A percentile compares a stretch with the other conserved stretches of the same genome.
These are phyloP conservation scores for Chalaropsis thielavioides DNA, from an alignment of 2,329 filamentous ascomycete species.

Conservation along the genomic window DNA sequence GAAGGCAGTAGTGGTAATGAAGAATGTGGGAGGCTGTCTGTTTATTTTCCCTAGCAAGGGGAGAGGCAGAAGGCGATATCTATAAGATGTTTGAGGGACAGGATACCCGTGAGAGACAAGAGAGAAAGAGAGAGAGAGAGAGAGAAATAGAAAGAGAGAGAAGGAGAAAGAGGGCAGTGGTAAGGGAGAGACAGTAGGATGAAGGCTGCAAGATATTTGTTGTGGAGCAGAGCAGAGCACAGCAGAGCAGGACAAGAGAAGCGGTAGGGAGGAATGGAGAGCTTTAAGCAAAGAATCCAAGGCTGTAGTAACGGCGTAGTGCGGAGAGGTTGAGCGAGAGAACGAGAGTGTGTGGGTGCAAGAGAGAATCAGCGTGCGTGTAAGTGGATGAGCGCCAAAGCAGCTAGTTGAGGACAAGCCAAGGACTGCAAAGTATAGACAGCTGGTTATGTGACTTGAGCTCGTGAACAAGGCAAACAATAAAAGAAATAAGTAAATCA, in stretches of 20 bases:
- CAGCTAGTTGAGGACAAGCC: neutral
- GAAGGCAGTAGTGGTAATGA: conserved; percentile 7
- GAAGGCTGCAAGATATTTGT: neutral
- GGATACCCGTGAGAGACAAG: neutral
- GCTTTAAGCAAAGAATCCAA: conserved; percentile 5
- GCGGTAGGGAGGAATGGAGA: conserved; percentile 4
- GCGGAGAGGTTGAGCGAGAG: neutral
- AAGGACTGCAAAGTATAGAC: neutral
- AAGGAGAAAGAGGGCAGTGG: neutral
- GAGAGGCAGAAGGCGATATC: conserved; percentile 5
- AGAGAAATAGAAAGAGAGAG: conserved; percentile 2
- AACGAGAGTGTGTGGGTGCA: neutral
- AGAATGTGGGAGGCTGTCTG: conserved; percentile 9
- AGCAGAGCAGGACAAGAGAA: neutral
- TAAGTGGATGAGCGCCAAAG: neutral
- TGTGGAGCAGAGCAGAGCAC: conserved; percentile 1
- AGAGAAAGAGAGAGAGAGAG: neutral
- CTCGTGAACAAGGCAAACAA: neutral
- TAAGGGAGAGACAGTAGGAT: neutral
- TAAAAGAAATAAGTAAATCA: neutral
- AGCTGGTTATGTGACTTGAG: too few relatives aligned
- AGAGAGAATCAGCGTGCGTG: neutral
- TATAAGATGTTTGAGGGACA: conserved; percentile 8
- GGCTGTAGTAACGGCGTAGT: neutral
- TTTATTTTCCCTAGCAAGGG: conserved; percentile 8